A percentile compares a stretch with the other conserved stretches of the same genome.
Evolutionary conservation across 805 yeast species (phyloP).

Genomic region (Hanseniaspora valbyensis): DNA sequence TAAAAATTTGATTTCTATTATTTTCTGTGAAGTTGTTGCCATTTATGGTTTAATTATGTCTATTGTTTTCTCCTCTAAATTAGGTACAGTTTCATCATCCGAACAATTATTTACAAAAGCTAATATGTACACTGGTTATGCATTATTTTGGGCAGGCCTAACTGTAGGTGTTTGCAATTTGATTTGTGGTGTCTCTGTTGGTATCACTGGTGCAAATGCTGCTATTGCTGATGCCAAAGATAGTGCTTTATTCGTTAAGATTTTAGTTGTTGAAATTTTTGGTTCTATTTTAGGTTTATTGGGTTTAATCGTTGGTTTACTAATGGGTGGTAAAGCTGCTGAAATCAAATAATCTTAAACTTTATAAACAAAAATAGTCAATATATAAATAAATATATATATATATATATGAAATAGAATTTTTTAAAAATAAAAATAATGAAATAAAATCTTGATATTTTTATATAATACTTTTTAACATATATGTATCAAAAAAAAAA

Average conservation of each 20-base stretch:
- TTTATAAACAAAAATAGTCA: neutral
- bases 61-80: constrained; percentile 87
- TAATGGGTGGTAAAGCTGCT: constrained; percentile 92
- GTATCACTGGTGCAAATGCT: constrained; percentile 97
- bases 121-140: constrained; percentile 86
- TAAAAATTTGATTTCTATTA: constrained; percentile 88
- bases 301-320: constrained; percentile 90
- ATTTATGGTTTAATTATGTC: constrained; percentile 96
- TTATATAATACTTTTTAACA: neutral
- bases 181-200: constrained; percentile 94
- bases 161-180: constrained; percentile 90
- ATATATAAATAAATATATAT: too few relatives aligned
- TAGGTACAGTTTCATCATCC: constrained; percentile 50
- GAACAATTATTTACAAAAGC: constrained; percentile 59
- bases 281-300: constrained; percentile 92
- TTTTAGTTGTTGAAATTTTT: constrained; percentile 91
- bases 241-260: constrained; percentile 85
- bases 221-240: constrained; percentile 97
- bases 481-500: neutral
- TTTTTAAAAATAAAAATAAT: too few relatives aligned
- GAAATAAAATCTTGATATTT: too few relatives aligned
- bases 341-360: constrained; percentile 69
- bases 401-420: too few relatives aligned
- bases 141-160: constrained; percentile 95
- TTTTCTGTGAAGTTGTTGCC: constrained; percentile 98